Conservation (phyloP, 306 rosid genomes). For the Lathyrus aphaca region DNA sequence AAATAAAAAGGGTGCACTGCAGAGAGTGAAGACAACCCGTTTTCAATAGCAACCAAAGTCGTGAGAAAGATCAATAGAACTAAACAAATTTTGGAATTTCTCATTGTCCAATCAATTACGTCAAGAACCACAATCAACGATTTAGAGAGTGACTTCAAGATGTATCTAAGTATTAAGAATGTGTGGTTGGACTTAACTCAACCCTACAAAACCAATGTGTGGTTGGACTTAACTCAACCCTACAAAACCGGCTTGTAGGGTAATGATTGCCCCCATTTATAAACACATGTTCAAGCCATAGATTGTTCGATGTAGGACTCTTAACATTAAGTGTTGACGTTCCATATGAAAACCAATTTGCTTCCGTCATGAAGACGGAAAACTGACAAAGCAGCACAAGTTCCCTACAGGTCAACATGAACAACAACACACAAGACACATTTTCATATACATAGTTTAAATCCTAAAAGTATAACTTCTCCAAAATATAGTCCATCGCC, state of each 20-base stretch:
- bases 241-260: too few species aligned
- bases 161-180: neutral
- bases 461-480: constrained; percentile 21
- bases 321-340: neutral
- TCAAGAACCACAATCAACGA: constrained; percentile 9
- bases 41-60: constrained; percentile 26
- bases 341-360: constrained; percentile 1
- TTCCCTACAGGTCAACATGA: constrained; percentile 9
- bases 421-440: constrained; percentile 13
- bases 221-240: too few species aligned
- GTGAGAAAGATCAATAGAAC: constrained; percentile 1
- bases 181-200: too few species aligned
- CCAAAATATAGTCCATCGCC: neutral
- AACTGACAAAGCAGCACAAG: constrained; percentile 24
- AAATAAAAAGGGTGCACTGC: neutral
- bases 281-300: too few species aligned
- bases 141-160: constrained; percentile 22
- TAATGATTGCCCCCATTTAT: too few species aligned
- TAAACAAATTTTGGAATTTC: constrained; percentile 28
- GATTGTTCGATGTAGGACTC: too few species aligned
- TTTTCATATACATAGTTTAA: constrained; percentile 10
- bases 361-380: neutral
- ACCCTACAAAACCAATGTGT: too few species aligned
- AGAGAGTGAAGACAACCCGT: neutral
- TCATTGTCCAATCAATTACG: constrained; percentile 25